These are phyloP conservation scores for Silybum marianum DNA, from an alignment of 129 eudicot species.

Conservation along the genomic window DNA sequence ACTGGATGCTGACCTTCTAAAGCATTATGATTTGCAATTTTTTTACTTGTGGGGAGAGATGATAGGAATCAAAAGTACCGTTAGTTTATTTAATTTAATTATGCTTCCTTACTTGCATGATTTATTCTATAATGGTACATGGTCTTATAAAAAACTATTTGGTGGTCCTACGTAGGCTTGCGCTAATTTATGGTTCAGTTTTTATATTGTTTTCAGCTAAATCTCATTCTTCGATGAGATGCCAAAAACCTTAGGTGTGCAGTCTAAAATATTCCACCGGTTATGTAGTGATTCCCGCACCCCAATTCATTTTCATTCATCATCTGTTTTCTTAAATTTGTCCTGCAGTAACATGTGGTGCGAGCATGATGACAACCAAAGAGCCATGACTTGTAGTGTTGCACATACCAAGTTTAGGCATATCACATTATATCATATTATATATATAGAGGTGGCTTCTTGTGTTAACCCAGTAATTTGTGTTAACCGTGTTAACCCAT, in stretches of 20 bases:
- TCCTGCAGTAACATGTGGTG: neutral
- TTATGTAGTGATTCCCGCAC: neutral
- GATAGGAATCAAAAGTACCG: neutral
- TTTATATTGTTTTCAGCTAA: neutral
- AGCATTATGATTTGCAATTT: neutral
- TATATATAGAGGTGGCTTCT: too few relatives aligned
- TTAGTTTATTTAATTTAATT: neutral
- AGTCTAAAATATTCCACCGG: neutral
- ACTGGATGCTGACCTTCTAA: neutral
- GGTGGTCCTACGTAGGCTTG: neutral
- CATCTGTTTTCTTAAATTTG: neutral
- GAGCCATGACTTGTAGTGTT: neutral
- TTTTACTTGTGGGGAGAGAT: conserved; percentile 5
- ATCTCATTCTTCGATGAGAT: neutral
- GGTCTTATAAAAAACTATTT: neutral
- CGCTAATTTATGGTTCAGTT: neutral
- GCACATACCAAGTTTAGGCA: neutral
- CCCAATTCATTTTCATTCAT: neutral
- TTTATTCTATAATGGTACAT: conserved; percentile 1
- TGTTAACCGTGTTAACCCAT: too few relatives aligned
- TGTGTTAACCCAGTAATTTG: too few relatives aligned
- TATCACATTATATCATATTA: neutral
- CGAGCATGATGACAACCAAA: neutral
- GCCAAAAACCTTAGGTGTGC: neutral
- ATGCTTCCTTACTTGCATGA: neutral